Evolutionary conservation across 2,329 filamentous ascomycete species (phyloP).

Genomic region (Escovopsis weberi): DNA sequence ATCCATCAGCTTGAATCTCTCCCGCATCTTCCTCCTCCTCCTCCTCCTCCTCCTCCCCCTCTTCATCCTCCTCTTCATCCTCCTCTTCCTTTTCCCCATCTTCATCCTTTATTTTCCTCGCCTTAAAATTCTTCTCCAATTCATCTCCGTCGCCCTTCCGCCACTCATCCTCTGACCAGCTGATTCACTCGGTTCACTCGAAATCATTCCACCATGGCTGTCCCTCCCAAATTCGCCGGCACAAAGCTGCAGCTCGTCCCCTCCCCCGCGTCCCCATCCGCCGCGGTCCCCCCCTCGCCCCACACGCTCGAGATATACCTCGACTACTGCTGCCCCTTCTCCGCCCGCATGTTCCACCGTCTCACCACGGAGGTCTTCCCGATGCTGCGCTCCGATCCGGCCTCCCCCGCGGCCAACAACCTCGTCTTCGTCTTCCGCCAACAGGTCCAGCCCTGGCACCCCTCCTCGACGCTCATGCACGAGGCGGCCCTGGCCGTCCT

Average conservation of each 20-base stretch:
- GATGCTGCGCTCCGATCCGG: constrained; percentile 45
- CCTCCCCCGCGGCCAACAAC: constrained; percentile 27
- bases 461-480: constrained; percentile 64
- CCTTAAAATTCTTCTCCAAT: too few species aligned
- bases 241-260: constrained; percentile 45
- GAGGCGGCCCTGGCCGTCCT: constrained; percentile 77
- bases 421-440: constrained; percentile 75
- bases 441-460: constrained; percentile 92
- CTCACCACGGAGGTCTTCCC: constrained; percentile 39
- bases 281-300: constrained; percentile 27
- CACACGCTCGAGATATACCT: constrained; percentile 57
- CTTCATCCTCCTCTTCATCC: too few species aligned
- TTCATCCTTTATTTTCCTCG: too few species aligned
- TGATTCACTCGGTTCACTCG: too few species aligned
- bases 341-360: constrained; percentile 56
- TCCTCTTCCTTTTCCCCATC: too few species aligned
- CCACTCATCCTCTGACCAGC: too few species aligned
- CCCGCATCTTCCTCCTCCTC: too few species aligned
- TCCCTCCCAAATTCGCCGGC: constrained; percentile 63
- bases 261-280: constrained; percentile 15
- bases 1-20: too few species aligned
- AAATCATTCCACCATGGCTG: constrained; percentile 40
- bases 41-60: background rate
- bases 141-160: too few species aligned
- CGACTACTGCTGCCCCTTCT: constrained; percentile 78